Conservation (phyloP, 2,329 filamentous ascomycete species). For the Calycina herbarum region DNA sequence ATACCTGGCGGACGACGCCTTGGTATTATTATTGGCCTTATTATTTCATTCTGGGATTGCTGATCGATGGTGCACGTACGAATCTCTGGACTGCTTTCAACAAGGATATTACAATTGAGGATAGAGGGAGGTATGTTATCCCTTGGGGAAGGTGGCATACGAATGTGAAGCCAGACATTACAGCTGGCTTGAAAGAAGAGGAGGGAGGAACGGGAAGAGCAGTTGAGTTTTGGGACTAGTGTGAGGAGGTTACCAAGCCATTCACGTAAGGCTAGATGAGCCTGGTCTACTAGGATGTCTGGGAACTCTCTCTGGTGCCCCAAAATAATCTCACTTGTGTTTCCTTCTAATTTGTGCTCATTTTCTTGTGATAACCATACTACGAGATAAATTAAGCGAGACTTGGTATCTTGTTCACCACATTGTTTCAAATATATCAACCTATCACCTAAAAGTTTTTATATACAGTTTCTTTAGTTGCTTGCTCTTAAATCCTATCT, state of each 20-base stretch:
- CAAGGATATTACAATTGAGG: constrained; percentile 4
- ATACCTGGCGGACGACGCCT: neutral
- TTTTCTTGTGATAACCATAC: no score
- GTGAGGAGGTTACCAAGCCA: constrained; percentile 7
- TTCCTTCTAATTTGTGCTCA: no score
- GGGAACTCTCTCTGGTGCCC: no score
- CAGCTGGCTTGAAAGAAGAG: neutral
- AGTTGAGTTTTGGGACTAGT: constrained; percentile 12
- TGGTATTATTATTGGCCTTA: neutral
- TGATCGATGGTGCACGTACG: constrained; percentile 1
- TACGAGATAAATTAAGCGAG: no score
- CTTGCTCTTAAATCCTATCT: no score
- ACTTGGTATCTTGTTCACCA: no score
- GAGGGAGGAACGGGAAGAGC: constrained; percentile 14
- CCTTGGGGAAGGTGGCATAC: constrained; percentile 15
- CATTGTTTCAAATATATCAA: no score
- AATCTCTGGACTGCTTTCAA: constrained; percentile 7
- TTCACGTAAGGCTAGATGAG: no score
- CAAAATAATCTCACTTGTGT: no score
- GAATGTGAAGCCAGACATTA: neutral
- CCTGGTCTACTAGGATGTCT: no score
- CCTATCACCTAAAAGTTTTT: no score
- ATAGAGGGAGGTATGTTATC: constrained; percentile 9
- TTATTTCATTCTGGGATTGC: neutral
- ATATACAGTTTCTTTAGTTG: no score